Evolutionary conservation across 345 rosid species (phyloP).

Genomic region (Xanthoceras sorbifolium): DNA sequence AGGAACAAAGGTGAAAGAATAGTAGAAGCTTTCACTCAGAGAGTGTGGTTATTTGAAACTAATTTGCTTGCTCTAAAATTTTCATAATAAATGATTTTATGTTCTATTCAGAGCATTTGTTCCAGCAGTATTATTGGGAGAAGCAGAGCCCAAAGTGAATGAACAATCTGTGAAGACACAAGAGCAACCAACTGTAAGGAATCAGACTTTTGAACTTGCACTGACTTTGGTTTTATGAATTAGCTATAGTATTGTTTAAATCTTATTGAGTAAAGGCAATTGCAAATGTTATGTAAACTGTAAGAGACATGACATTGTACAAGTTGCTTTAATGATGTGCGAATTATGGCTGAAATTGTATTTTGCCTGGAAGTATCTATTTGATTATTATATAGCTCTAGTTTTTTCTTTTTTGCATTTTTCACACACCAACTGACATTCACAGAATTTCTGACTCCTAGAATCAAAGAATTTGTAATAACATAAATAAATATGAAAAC

Average conservation of each 20-base stretch:
- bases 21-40: neutral
- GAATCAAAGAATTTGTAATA: neutral
- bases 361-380: neutral
- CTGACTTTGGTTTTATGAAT: neutral
- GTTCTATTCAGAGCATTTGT: conserved; percentile 84
- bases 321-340: neutral
- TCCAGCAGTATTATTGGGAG: conserved; percentile 96
- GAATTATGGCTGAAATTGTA: neutral
- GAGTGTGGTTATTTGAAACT: neutral
- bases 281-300: neutral
- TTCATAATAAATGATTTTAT: conserved; percentile 12
- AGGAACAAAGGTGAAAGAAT: no score
- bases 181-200: conserved; percentile 71
- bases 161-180: conserved; percentile 73
- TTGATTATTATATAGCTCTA: neutral
- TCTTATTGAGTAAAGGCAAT: neutral
- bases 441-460: neutral
- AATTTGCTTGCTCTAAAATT: neutral
- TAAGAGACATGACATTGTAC: neutral
- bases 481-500: no score
- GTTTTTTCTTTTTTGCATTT: neutral
- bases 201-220: conserved; percentile 6
- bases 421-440: neutral
- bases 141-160: conserved; percentile 72
- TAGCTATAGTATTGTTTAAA: neutral